Evolutionary conservation across 2,329 filamentous ascomycete genomes (phyloP).

Genomic region (Diaporthe vexans): DNA sequence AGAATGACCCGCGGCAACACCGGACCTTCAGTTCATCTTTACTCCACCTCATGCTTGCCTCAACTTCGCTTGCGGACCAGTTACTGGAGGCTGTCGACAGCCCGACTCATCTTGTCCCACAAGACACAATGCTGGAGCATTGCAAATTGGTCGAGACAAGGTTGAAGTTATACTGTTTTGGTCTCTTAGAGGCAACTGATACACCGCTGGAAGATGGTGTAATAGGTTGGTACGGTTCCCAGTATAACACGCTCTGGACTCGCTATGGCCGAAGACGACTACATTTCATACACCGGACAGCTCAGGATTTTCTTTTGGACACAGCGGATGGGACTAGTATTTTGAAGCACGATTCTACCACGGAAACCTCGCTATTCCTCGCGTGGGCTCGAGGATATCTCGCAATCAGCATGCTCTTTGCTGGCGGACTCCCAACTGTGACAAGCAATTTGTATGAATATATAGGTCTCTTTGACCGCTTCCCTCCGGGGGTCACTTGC

Average conservation of each 20-base stretch:
- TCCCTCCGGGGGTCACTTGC: too few species aligned
- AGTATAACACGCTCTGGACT: neutral
- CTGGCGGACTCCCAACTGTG: too few species aligned
- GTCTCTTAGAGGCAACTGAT: neutral
- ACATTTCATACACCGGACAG: neutral
- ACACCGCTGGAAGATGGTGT: fast-evolving
- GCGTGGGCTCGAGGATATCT: too few species aligned
- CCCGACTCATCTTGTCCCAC: neutral
- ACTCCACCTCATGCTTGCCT: constrained; percentile 6
- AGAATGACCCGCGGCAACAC: too few species aligned
- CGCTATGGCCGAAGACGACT: neutral
- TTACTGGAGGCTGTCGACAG: neutral
- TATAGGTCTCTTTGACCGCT: neutral
- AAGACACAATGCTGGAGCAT: too few species aligned
- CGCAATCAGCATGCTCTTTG: too few species aligned
- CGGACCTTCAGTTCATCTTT: neutral
- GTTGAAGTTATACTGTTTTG: neutral
- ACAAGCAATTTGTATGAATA: neutral
- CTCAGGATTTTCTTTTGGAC: neutral
- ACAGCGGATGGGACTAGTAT: too few species aligned
- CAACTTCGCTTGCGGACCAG: neutral
- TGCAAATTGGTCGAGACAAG: neutral
- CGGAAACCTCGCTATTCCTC: too few species aligned
- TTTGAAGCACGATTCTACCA: too few species aligned
- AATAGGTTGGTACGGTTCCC: neutral